These are phyloP conservation scores for Daldinia caldariorum DNA, from an alignment of 495 filamentous ascomycete genomes.

Conservation along the genomic window DNA sequence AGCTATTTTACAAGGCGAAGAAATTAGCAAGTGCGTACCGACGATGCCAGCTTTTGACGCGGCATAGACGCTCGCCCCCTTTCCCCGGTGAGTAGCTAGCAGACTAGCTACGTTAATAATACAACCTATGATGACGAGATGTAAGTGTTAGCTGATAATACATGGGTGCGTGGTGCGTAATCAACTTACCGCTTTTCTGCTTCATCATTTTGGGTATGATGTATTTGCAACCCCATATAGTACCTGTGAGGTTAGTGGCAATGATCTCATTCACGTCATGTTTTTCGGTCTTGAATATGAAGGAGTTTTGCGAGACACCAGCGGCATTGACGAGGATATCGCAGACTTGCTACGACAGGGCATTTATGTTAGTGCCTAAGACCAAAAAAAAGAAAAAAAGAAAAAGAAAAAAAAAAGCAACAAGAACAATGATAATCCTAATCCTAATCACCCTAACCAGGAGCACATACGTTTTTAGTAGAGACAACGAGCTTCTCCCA, in stretches of 20 bases:
- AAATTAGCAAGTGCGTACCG: slow-evolving; percentile 53
- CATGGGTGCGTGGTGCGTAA: not conserved
- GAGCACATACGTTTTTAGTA: slow-evolving; percentile 23
- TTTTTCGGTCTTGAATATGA: slow-evolving; percentile 61
- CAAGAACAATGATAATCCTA: too few relatives aligned
- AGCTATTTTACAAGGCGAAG: slow-evolving; percentile 19
- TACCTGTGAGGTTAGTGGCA: slow-evolving; percentile 74
- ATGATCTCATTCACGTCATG: slow-evolving; percentile 61
- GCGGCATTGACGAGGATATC: slow-evolving; percentile 82
- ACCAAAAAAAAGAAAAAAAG: too few relatives aligned
- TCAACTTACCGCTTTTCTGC: slow-evolving; percentile 44
- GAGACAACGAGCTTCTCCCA: slow-evolving; percentile 38
- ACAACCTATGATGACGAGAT: slow-evolving; percentile 54
- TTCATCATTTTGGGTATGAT: slow-evolving; percentile 64
- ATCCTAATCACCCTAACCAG: not conserved
- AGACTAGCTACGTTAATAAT: slow-evolving; percentile 86
- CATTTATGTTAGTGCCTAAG: not conserved
- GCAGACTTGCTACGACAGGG: slow-evolving; percentile 6
- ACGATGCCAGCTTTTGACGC: slow-evolving; percentile 83
- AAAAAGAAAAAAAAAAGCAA: too few relatives aligned
- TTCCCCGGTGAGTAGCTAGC: slow-evolving; percentile 69
- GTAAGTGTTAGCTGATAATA: not conserved
- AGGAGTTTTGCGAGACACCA: slow-evolving; percentile 68
- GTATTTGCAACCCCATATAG: slow-evolving; percentile 70
- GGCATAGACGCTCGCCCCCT: slow-evolving; percentile 76